A percentile compares a stretch with the other conserved stretches of the same genome.
These are phyloP conservation scores for Zalaria obscura DNA, from an alignment of 2,329 filamentous ascomycete genomes.

Conservation along the genomic window DNA sequence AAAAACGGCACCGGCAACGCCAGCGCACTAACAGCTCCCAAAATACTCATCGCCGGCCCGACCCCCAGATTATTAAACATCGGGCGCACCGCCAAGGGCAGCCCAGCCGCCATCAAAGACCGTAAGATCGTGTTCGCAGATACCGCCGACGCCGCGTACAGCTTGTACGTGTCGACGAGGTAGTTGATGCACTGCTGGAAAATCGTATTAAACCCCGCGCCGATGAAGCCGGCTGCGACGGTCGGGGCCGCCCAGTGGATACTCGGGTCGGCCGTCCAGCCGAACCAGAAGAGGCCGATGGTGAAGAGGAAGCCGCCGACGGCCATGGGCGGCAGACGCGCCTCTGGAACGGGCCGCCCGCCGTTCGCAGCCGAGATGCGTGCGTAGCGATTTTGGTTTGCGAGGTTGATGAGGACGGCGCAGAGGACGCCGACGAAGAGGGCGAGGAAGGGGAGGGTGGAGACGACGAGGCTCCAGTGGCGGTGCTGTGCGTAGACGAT, in stretches of 20 bases:
- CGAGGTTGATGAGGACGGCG: slow-evolving; percentile 26
- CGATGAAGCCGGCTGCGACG: slow-evolving; percentile 28
- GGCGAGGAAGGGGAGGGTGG: slow-evolving; percentile 31
- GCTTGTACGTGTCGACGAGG: slow-evolving; percentile 25
- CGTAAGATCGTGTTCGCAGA: slow-evolving; percentile 36
- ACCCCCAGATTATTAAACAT: slow-evolving; percentile 28
- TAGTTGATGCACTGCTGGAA: slow-evolving; percentile 36
- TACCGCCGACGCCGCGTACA: slow-evolving; percentile 34
- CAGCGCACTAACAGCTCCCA: slow-evolving; percentile 25
- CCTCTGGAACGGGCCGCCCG: slow-evolving; percentile 20
- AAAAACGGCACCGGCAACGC: slow-evolving; percentile 30
- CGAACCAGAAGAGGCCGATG: slow-evolving; percentile 29
- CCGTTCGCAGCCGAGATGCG: slow-evolving; percentile 21
- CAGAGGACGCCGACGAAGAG: slow-evolving; percentile 30
- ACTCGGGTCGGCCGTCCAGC: slow-evolving; percentile 24
- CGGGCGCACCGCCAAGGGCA: slow-evolving; percentile 20
- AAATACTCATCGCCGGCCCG: slow-evolving; percentile 25
- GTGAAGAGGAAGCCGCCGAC: slow-evolving; percentile 30
- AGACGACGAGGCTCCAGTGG: slow-evolving; percentile 26
- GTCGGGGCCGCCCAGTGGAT: slow-evolving; percentile 28
- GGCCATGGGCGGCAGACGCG: slow-evolving; percentile 29
- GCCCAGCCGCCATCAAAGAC: slow-evolving; percentile 26
- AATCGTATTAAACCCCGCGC: slow-evolving; percentile 31
- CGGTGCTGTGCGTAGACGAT: slow-evolving; percentile 32
- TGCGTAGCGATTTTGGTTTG: slow-evolving; percentile 25